Evolutionary conservation across 2,329 filamentous ascomycete species (phyloP), one percentile per base, ranked within the genome.

Genomic region (Biscogniauxia sp.): DNA sequence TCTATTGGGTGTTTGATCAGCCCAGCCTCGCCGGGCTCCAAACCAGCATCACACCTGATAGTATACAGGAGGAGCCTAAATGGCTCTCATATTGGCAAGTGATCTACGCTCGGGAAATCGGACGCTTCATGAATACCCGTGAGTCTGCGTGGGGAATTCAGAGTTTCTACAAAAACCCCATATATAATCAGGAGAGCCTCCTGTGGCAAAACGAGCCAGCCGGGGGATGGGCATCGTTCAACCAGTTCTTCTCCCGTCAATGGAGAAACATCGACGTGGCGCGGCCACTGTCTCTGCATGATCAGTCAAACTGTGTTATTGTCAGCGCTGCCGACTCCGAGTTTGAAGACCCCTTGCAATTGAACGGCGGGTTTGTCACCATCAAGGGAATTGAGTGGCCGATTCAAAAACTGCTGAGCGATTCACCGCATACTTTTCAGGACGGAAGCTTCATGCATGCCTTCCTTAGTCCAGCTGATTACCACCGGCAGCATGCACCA

Each of bases 141-240:
- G 37, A 51, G 37, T 61, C 59, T 5, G 6, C 13, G 3, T n/a
- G 32, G 54, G 51, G 51, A 15, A 19, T 52, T 23, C 15, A 41
- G 5, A 61, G 8, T 17, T 61, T 61, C 52, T 25, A 15, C 13
- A 28, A 25, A 19, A 19, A 23, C 9, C 3, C 15, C 5, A 20
- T 1, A 17, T 61, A 57, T 20, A 7, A 32, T 20, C 20, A 45
- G 13, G 52, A 28, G 0, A 32, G 54, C 2, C 54, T 23, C 23
- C 23, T 3, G 23, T 23, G 23, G 23, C 23, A 57, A 20, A n/a
- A 55, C 3, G 55, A 57, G 5, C 59, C 59, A 17, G 17, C 19
- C 19, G 55, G 55, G 13, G 59, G 59, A 6, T 61, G 59, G 59
- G 54, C 54, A 52, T 52, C 41, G 9, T 61, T 61, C 59, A 61